These are phyloP conservation scores for Senna siamea DNA, from an alignment of 306 rosid genomes.

Conservation along the genomic window DNA sequence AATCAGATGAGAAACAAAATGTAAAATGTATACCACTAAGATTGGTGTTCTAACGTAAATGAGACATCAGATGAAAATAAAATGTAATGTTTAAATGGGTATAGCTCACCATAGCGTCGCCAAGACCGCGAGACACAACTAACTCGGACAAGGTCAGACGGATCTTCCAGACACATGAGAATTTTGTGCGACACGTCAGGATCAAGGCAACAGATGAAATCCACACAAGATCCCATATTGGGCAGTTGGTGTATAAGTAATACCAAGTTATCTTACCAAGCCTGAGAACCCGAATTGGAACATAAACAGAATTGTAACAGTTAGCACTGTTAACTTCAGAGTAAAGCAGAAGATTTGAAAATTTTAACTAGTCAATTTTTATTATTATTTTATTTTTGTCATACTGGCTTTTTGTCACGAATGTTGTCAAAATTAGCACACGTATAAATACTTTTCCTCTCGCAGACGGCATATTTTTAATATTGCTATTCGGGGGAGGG, in stretches of 20 bases:
- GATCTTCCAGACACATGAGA: slow-evolving; percentile 64
- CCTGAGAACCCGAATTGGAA: slow-evolving; percentile 51
- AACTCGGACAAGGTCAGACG: slow-evolving; percentile 59
- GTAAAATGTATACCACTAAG: slow-evolving; percentile 22
- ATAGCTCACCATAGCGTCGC: slow-evolving; percentile 70
- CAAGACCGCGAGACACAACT: slow-evolving; percentile 70
- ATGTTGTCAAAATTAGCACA: slow-evolving; percentile 15
- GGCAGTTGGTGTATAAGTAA: slow-evolving; percentile 28
- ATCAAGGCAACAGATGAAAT: slow-evolving; percentile 60
- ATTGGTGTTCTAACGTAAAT: slow-evolving; percentile 13
- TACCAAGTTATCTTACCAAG: slow-evolving; percentile 35
- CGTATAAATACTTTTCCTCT: neutral
- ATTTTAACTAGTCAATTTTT: neutral
- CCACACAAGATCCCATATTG: slow-evolving; percentile 50
- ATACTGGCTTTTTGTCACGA: slow-evolving; percentile 9
- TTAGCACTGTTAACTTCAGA: slow-evolving; percentile 28
- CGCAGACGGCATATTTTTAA: neutral
- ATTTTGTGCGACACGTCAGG: slow-evolving; percentile 56
- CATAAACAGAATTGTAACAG: slow-evolving; percentile 27
- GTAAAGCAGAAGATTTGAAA: slow-evolving; percentile 14
- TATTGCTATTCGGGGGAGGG: slow-evolving; percentile 14
- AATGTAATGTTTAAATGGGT: neutral
- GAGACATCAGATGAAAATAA: neutral
- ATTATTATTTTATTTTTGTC: neutral
- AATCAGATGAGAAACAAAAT: slow-evolving; percentile 23